Base-by-base conservation (phyloP, 352 stramenopile genomes). In the Phytopythium montanum region DNA sequence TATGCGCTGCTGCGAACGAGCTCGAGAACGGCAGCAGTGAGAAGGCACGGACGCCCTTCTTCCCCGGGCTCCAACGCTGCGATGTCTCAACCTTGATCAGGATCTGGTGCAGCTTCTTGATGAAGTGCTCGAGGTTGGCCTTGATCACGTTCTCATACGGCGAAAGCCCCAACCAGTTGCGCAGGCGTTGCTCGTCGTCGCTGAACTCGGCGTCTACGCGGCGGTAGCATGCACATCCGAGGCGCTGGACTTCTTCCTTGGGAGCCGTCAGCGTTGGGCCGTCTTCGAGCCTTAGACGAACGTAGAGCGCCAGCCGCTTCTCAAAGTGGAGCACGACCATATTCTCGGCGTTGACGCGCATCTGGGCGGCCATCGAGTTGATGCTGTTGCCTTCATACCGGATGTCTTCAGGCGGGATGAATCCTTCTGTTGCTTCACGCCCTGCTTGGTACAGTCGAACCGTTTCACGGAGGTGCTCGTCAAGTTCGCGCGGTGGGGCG, bases 91-190 rank as follows among this genome's bases (percentile, higher is more conserved):
- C 38, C 42, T 36, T 49, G 9, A 12, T 7, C 21, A 44, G 12
- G 18, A 57, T 52, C 9, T 29, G n/a, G 29, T 57, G 23, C 26
- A 62, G 23, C 46, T 62, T 56, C 28, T 33, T n/a, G 0, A 57
- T n/a, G 36, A 62, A 56, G n/a, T 57, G 26, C 8, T 50, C 38
- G 21, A 62, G 13, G 38, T 62, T 62, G 33, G 9, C 2, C 33
- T 57, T 51, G 57, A 62, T 57, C 33, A 56, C 2, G 38, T 52
- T 42, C 28, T 62, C 49, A 13, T 62, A 42, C 5, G 57, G 57
- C 12, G n/a, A 2, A 7, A 50, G 50, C 1, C 25, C 57, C 8
- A 62, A 12, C 34, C 57, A 57, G 6, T 21, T 23, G 0, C 33
- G 46, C 26, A 62, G 46, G 23, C 46, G 14, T 14, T 2, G 2